Base-by-base conservation (phyloP, 495 filamentous ascomycete genomes). In the Oidiodendron maius region DNA sequence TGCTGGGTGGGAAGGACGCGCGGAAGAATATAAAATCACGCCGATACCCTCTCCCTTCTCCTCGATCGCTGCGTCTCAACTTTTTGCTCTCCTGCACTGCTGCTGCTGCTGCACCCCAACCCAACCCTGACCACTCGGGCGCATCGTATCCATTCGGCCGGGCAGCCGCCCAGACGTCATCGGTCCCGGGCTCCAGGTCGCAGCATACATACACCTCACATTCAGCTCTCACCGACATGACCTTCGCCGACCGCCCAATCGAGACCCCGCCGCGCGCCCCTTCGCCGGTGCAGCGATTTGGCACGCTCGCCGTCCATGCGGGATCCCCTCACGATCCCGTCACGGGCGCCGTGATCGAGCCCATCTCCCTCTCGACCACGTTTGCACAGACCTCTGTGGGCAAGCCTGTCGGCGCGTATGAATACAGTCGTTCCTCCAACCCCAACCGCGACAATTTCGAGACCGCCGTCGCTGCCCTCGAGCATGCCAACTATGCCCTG, bases 381-480 rank as follows among this genome's bases (percentile, higher is more conserved):
- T 98, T 86, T 56, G 88, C 82, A 15, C 93, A 98, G 70, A 84
- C 77, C 17, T 75, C 79, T 13, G 89, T 95, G 13, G 93, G 90
- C 20, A 78, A 81, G 60, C 93, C 93, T 5, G 73, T 97, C 24
- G 93, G 93, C 41, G 61, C 64, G 37, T 93, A 90, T 65, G 93
- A 98, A 65, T 98, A 98, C 73, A 85, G 80, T 40, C 81, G 93
- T 32, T 90, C 84, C 67, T 79, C 87, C 43, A 98, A 98, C 64
- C 93, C 93, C 22, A 98, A 98, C 64, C 77, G 90, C 36, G 80
- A 87, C 62, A 89, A 96, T 71, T 96, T 98, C 57, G 94, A 99
- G 71, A 70, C 74, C 44, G 90, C 90, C 43, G 77, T 97, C 32
- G 93, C 94, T 16, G 86, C 89, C 4, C 81, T 99, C 48, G 93